These are phyloP conservation scores for Coelastrella sp. DNA, from an alignment of 139 green algal genomes.

Conservation along the genomic window DNA sequence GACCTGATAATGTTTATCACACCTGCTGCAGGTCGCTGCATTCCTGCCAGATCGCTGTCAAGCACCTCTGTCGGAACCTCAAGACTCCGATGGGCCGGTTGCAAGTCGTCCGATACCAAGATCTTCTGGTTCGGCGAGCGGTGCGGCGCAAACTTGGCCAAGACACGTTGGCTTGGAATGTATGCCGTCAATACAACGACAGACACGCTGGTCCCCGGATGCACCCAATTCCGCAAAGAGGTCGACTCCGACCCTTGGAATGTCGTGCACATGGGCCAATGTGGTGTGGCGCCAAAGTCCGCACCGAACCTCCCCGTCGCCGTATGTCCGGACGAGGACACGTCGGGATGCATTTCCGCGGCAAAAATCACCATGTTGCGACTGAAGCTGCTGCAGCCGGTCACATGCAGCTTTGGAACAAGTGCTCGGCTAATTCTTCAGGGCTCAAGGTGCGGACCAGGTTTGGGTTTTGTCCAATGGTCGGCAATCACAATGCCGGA, in stretches of 20 bases:
- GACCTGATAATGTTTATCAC: too few relatives aligned
- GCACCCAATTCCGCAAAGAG: background rate
- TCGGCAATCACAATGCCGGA: constrained; percentile 6
- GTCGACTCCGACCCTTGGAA: constrained; percentile 1
- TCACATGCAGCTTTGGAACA: background rate
- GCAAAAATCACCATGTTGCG: background rate
- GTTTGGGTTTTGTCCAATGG: constrained; percentile 41
- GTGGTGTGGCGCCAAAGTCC: constrained; percentile 1
- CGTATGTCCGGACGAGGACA: constrained; percentile 1
- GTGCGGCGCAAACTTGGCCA: constrained; percentile 21
- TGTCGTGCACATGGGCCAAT: constrained; percentile 8
- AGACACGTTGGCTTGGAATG: constrained; percentile 32
- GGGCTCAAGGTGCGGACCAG: constrained; percentile 30
- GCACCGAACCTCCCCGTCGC: background rate
- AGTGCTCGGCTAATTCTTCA: background rate
- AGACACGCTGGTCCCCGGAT: background rate
- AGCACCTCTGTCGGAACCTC: background rate
- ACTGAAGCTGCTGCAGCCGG: background rate
- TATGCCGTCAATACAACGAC: constrained; percentile 39
- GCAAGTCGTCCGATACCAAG: background rate
- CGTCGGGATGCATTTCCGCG: background rate
- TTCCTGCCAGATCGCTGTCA: background rate
- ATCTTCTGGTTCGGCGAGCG: constrained; percentile 46
- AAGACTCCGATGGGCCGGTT: background rate
- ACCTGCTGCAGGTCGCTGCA: background rate